Conservation (phyloP, 2,329 filamentous ascomycete species). For the Colletotrichum plurivorum region DNA sequence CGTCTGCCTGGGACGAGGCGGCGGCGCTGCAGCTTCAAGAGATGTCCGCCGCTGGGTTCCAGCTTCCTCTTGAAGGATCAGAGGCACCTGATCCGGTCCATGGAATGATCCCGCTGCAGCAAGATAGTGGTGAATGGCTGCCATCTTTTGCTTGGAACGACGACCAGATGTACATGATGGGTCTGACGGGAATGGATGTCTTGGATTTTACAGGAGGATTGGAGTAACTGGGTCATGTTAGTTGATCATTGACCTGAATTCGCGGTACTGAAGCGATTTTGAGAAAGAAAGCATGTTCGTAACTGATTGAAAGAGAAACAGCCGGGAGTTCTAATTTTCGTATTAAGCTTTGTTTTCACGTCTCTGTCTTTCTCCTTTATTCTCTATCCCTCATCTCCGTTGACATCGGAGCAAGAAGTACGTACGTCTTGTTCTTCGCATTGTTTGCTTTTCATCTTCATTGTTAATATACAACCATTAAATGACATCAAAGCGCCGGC, state of each 20-base stretch:
- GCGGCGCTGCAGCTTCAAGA: conserved; percentile 24
- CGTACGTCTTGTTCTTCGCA: no score
- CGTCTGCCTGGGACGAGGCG: conserved; percentile 20
- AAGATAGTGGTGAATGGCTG: conserved; percentile 13
- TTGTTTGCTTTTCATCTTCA: not conserved
- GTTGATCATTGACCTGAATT: not conserved
- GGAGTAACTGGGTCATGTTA: not conserved
- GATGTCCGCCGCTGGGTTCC: not conserved
- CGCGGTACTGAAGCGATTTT: not conserved
- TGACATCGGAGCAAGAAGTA: no score
- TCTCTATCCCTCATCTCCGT: no score
- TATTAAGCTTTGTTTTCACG: no score
- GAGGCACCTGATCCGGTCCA: conserved; percentile 2
- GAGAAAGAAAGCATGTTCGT: not conserved
- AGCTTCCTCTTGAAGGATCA: not conserved
- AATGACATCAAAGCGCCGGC: conserved; percentile 15
- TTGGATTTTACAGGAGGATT: conserved; percentile 43
- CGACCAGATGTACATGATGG: conserved; percentile 45
- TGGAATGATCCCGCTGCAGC: not conserved
- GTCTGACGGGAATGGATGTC: conserved; percentile 44
- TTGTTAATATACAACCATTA: not conserved
- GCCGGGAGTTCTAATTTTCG: no score
- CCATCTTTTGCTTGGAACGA: conserved; percentile 40
- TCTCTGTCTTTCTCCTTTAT: no score
- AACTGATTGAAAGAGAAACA: no score